Base-by-base conservation (phyloP, 139 green algal species). In the Desmodesmus armatus region DNA sequence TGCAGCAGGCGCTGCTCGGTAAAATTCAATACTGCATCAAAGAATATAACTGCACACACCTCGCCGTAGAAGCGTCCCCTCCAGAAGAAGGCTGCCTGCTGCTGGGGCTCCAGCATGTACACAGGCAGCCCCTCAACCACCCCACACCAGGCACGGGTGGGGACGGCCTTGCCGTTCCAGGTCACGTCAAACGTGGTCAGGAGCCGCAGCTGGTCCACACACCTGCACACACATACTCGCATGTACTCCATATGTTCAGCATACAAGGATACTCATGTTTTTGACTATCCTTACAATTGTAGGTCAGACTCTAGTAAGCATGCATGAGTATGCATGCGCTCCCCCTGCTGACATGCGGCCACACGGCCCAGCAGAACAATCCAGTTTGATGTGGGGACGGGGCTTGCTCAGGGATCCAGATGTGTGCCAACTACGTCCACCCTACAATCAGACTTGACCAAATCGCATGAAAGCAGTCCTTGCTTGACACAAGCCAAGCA, bases 131-230 rank as follows among this genome's bases (percentile, higher is more conserved):
- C 90, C 70, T 93, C 90, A 40, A 84, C 87, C 13, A 89, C 73
- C 3, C 85, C 90, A 70, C 83, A 83, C 90, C 90, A 93, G 29
- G 90, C 85, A 37, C 78, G 40, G 19, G 90, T 93, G 1, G 49
- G 63, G 71, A 91, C 84, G 3, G 35, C 58, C 17, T 39, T n/a
- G 60, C 67, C 76, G 25, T 79, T 43, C 43, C 77, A 86, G 0
- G 39, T 11, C 7, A 91, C 88, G 23, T 78, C 49, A 43, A 76
- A 79, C 49, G 41, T 37, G 7, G 33, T 51, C 29, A 82, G 71
- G 25, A 58, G 39, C 31, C 82, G 71, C 29, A 84, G 51, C 31
- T 31, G n/a, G n/a, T 75, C 31, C 13, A 87, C 43, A 2, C 53
- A 53, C 33, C 58, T 47, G 39, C 58, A 53, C 33, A 6, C 4